Evolutionary conservation across 805 yeast genomes (phyloP).

Genomic region (Kregervanrija pseudodelftensis): DNA sequence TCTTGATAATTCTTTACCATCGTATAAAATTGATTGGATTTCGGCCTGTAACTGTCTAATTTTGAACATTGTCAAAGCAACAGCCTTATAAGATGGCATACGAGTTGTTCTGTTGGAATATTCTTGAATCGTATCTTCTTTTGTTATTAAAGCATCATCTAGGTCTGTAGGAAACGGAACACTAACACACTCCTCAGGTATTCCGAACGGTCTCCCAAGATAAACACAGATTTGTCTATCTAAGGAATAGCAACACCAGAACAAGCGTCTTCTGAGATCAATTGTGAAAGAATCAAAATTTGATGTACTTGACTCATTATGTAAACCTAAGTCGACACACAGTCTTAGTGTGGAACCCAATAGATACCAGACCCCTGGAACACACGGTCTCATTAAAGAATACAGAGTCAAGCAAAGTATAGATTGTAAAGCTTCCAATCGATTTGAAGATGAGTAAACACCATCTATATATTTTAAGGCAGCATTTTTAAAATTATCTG

Average conservation of each 20-base stretch:
- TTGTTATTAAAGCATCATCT: constrained; percentile 61
- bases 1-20: constrained; percentile 65
- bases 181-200: constrained; percentile 72
- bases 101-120: constrained; percentile 31
- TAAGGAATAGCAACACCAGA: constrained; percentile 85
- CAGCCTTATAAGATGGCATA: constrained; percentile 51
- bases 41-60: constrained; percentile 73
- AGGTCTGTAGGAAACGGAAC: constrained; percentile 65
- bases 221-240: constrained; percentile 85
- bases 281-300: constrained; percentile 45
- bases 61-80: constrained; percentile 60
- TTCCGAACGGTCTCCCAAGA: constrained; percentile 81
- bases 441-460: constrained; percentile 49
- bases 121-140: constrained; percentile 30
- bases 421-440: constrained; percentile 69
- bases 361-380: constrained; percentile 90
- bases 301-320: constrained; percentile 46
- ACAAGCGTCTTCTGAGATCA: constrained; percentile 68
- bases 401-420: constrained; percentile 60
- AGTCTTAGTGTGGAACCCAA: constrained; percentile 73
- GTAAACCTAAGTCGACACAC: constrained; percentile 80
- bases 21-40: constrained; percentile 65
- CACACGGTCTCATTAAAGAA: constrained; percentile 81
- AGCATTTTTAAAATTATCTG: constrained; percentile 63
- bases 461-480: constrained; percentile 54